Base-by-base conservation (phyloP, 805 yeast genomes). In the Starmerella vitae region DNA sequence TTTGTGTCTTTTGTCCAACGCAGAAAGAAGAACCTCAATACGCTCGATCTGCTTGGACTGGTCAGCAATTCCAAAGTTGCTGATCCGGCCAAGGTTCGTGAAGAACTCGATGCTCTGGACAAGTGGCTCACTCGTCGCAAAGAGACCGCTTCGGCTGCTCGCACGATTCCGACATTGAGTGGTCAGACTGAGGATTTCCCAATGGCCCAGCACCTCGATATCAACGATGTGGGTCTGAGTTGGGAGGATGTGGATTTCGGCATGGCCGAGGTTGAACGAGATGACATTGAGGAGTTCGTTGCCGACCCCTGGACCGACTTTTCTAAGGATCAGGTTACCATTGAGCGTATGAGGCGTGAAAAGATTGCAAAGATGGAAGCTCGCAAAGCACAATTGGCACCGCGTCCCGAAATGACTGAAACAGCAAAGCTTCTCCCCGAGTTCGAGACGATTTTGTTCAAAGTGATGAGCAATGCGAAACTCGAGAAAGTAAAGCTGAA, bases 1-100 rank as follows among this genome's bases (percentile, higher is more conserved):
- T 73, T 84, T 37, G 62, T 85, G 20, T 61, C 64, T 10, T 72
- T 82, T 45, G 60, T 86, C 36, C 69, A 81, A 41, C 63, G 66
- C 37, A 82, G 86, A 41, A 76, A 50, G 34, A 68, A 51, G 14
- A 47, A 47, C 13, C 45, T 43, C 60, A 65, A 34, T 60, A 65
- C 37, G 40, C 49, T 81, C 4, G 71, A 73, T 45, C 53, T 82
- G 22, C 56, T 52, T 3, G 48, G 48, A 1, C 44, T 72, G 25
- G 44, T 70, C 0, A 37, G 36, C 1, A 44, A 49, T 2, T 29
- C 41, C 5, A 38, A 44, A 30, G 36, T 36, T 6, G 42, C 70
- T 1, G 63, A 70, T 36, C 38, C 49, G 4, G 58, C 48, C 1
- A 40, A 55, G 33, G 60, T 72, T 10, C 25, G 54, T 3, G 39